Evolutionary conservation across 2,329 filamentous ascomycete species (phyloP).

Genomic region (Piedraia hortae): DNA sequence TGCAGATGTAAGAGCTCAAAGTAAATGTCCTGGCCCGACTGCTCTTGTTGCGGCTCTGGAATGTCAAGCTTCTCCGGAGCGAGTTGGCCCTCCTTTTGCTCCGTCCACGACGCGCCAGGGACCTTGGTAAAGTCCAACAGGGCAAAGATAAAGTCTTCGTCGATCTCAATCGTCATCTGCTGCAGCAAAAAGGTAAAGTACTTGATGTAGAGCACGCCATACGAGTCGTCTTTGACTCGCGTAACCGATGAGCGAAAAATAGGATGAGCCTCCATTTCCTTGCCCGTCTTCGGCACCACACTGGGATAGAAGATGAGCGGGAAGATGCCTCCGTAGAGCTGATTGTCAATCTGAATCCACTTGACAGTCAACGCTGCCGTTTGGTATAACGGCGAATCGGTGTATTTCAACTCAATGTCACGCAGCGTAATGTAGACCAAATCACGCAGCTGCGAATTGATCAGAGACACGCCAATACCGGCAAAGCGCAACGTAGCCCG

Average conservation of each 20-base stretch:
- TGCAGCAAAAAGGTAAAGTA: conserved; percentile 84
- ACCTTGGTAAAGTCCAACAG: conserved; percentile 86
- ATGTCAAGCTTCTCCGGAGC: conserved; percentile 80
- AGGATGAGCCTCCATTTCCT: conserved; percentile 86
- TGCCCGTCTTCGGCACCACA: conserved; percentile 87
- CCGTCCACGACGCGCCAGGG: conserved; percentile 65
- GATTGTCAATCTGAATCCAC: conserved; percentile 98
- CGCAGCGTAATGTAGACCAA: conserved; percentile 80
- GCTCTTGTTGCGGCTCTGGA: conserved; percentile 63
- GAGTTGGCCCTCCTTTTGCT: conserved; percentile 56
- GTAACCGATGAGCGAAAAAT: conserved; percentile 82
- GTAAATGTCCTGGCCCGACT: conserved; percentile 81
- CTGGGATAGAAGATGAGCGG: conserved; percentile 91
- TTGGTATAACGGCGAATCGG: conserved; percentile 80
- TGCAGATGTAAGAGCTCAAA: conserved; percentile 93
- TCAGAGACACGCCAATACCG: conserved; percentile 72
- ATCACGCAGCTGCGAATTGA: conserved; percentile 79
- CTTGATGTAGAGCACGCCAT: conserved; percentile 93
- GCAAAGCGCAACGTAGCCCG: conserved; percentile 67
- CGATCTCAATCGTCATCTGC: conserved; percentile 92
- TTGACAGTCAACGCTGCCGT: conserved; percentile 76
- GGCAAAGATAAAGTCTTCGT: conserved; percentile 94
- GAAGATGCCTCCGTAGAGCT: conserved; percentile 93
- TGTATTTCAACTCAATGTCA: conserved; percentile 73
- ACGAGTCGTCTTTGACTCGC: conserved; percentile 90